phyloP scores from a whole-genome alignment of 176 grass and related monocot genomes.

The Tillandsia leiboldiana region DNA sequence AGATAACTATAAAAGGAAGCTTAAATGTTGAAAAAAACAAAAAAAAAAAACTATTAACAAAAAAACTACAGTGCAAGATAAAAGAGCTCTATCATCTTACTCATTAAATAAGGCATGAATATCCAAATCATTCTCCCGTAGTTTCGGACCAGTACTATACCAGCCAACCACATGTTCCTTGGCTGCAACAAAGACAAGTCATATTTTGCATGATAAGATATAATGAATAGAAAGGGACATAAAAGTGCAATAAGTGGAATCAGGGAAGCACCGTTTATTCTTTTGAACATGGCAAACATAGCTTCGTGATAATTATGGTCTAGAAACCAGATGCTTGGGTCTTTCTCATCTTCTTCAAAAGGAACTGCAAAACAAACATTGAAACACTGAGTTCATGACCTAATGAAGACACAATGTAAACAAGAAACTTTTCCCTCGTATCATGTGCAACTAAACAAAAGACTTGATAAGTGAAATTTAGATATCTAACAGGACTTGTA shows the following conservation, averaged over 20 bases:
- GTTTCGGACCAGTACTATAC: conserved; percentile 98
- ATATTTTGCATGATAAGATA: not conserved
- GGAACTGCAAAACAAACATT: conserved; percentile 43
- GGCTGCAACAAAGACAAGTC: conserved; percentile 29
- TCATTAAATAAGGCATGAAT: conserved; percentile 81
- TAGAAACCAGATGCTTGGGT: conserved; percentile 95
- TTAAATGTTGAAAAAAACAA: not conserved
- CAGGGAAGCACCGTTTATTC: conserved; percentile 67
- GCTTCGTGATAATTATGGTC: conserved; percentile 97
- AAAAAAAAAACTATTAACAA: not conserved
- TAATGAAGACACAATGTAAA: not conserved
- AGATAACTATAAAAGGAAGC: not conserved
- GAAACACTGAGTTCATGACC: not conserved
- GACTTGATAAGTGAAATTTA: too few relatives aligned
- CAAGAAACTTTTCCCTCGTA: too few relatives aligned
- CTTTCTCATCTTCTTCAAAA: conserved; percentile 93
- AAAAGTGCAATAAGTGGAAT: not conserved
- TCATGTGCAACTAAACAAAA: too few relatives aligned
- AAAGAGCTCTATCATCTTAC: conserved; percentile 33
- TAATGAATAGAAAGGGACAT: not conserved
- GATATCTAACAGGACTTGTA: too few relatives aligned
- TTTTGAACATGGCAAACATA: conserved; percentile 98
- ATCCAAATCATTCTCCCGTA: conserved; percentile 88
- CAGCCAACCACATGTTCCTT: conserved; percentile 99
- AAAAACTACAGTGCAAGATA: not conserved